Conservation (phyloP, 106 monocot genomes). For the Platanthera guangdongensis region DNA sequence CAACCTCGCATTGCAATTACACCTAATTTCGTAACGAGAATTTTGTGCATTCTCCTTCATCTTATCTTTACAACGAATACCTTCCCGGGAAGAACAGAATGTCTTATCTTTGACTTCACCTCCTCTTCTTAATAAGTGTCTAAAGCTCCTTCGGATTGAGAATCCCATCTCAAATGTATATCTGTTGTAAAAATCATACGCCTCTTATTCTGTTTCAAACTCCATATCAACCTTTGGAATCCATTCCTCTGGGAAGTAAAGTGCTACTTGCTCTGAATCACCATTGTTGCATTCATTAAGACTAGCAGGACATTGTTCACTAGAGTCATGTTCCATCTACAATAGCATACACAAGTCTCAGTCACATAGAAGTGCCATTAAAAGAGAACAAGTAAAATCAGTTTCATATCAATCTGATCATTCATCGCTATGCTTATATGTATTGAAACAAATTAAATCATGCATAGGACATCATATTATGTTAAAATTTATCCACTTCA, state of each 20-base stretch:
- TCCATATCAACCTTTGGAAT: constrained; percentile 12
- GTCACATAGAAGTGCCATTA: background rate
- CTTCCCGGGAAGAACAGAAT: constrained; percentile 15
- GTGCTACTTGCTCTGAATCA: constrained; percentile 5
- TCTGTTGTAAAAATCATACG: constrained; percentile 14
- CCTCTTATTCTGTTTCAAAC: constrained; percentile 15
- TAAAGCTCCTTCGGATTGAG: constrained; percentile 5
- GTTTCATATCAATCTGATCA: too few species aligned
- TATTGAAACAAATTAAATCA: too few species aligned
- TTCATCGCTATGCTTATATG: too few species aligned
- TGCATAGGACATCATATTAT: too few species aligned
- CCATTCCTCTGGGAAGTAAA: constrained; percentile 8
- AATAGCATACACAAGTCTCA: background rate
- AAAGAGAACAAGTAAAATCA: too few species aligned
- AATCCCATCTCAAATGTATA: constrained; percentile 14
- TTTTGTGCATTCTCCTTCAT: constrained; percentile 3
- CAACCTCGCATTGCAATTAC: constrained; percentile 11
- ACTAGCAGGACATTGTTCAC: background rate
- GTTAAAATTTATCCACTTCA: too few species aligned
- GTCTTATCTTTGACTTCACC: constrained; percentile 6
- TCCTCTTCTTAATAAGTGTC: constrained; percentile 1
- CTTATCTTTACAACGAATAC: constrained; percentile 11
- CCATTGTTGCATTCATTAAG: constrained; percentile 9
- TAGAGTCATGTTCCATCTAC: background rate
- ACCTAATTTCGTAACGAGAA: constrained; percentile 13